phyloP scores from a whole-genome alignment of 179 eudicot species.

The Sideroxylon spinosum region DNA sequence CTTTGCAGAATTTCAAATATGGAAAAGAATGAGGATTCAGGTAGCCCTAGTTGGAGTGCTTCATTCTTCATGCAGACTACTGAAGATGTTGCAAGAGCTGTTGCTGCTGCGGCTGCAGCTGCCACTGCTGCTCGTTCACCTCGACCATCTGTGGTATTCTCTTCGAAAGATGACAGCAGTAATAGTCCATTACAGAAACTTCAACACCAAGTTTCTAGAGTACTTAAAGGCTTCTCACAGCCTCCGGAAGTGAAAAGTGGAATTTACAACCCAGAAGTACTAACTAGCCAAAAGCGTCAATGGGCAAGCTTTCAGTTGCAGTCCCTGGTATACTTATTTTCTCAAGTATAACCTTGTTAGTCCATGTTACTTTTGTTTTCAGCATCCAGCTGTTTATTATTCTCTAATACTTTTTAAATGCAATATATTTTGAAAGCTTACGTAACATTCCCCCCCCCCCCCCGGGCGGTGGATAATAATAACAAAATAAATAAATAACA shows the following conservation, averaged over 20 bases:
- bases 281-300: conserved; percentile 95
- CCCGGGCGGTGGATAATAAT: too few relatives aligned
- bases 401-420: background rate
- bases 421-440: too few relatives aligned
- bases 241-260: conserved; percentile 58
- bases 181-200: conserved; percentile 64
- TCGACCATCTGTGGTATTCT: conserved; percentile 69
- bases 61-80: conserved; percentile 62
- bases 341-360: conserved; percentile 7
- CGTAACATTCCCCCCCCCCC: too few relatives aligned
- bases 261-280: conserved; percentile 78
- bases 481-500: too few relatives aligned
- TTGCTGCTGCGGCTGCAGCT: conserved; percentile 68
- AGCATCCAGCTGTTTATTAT: background rate
- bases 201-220: conserved; percentile 62
- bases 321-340: conserved; percentile 54
- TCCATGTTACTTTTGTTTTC: background rate
- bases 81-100: conserved; percentile 83
- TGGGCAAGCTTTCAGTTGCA: conserved; percentile 92
- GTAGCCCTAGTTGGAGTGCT: conserved; percentile 64
- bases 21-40: conserved; percentile 54
- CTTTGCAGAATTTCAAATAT: conserved; percentile 32
- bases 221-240: conserved; percentile 72
- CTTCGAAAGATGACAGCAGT: conserved; percentile 64
- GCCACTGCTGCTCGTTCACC: conserved; percentile 58